Conservation (phyloP, 2,329 filamentous ascomycete genomes). For the Tolypocladium capitatum region DNA sequence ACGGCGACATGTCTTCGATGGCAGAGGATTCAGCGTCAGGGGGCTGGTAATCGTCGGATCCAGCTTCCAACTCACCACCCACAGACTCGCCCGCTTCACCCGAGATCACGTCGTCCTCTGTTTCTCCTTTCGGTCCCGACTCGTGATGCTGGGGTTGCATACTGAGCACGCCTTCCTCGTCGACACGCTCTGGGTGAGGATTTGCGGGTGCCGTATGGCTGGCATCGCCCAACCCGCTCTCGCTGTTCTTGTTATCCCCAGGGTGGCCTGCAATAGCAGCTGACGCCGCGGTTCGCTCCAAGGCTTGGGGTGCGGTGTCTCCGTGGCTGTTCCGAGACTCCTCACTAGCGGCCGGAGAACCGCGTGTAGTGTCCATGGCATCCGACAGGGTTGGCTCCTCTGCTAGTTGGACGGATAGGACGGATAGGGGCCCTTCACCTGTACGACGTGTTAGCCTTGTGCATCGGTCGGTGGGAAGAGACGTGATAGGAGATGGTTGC, state of each 20-base stretch:
- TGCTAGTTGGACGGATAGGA: background rate
- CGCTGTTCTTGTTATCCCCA: background rate
- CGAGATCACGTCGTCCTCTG: slow-evolving; percentile 5
- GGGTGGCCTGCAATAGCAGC: background rate
- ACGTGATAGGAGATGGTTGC: background rate
- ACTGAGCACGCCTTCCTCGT: background rate
- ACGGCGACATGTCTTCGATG: background rate
- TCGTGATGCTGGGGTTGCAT: background rate
- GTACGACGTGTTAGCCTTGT: background rate
- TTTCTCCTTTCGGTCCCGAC: background rate
- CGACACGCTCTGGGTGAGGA: background rate
- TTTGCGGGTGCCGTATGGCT: background rate
- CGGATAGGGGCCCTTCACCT: background rate
- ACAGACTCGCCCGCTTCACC: slow-evolving; percentile 16
- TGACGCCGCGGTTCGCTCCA: background rate
- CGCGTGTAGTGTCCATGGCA: background rate
- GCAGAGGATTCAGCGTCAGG: slow-evolving; percentile 23
- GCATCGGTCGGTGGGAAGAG: background rate
- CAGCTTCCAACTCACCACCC: slow-evolving; percentile 22
- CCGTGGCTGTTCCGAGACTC: background rate
- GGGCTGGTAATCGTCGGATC: slow-evolving; percentile 43
- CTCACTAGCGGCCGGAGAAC: background rate
- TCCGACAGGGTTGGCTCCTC: background rate
- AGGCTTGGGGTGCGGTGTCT: background rate
- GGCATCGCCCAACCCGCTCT: background rate